Percentiles rank a stretch among this genome's conserved stretches.
Conservation (phyloP, 805 yeast genomes). For the Yamadazyma insecticola region DNA sequence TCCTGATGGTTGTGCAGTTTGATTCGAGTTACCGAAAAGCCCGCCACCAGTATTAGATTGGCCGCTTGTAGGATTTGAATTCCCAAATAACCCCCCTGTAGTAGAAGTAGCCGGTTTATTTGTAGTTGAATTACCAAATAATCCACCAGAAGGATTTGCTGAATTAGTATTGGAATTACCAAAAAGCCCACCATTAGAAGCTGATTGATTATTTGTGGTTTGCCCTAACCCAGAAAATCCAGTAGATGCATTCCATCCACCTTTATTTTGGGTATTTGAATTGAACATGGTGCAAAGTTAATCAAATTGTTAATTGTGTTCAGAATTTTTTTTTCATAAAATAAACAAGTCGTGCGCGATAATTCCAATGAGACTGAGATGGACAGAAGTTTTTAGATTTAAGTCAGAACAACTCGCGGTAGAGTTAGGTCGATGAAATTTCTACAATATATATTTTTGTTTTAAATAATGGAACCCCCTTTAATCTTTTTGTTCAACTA, state of each 20-base stretch:
- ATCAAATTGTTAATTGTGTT: too few relatives aligned
- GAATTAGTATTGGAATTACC: slow-evolving; percentile 12
- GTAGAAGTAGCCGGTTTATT: slow-evolving; percentile 9
- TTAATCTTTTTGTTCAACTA: too few relatives aligned
- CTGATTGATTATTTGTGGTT: slow-evolving; percentile 2
- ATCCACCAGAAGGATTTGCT: slow-evolving; percentile 11
- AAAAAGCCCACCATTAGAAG: slow-evolving; percentile 11
- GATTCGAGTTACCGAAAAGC: slow-evolving; percentile 17
- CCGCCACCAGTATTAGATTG: slow-evolving; percentile 1
- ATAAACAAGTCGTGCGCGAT: too few relatives aligned
- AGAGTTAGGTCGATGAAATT: too few relatives aligned
- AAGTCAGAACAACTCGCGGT: too few relatives aligned
- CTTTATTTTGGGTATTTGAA: neutral
- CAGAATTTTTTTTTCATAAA: too few relatives aligned
- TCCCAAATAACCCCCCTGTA: slow-evolving; percentile 22
- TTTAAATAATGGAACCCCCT: too few relatives aligned
- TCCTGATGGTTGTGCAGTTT: slow-evolving; percentile 3
- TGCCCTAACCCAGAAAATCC: slow-evolving; percentile 1
- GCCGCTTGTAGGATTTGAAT: slow-evolving; percentile 10
- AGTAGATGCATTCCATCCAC: slow-evolving; percentile 2
- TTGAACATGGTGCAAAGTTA: too few relatives aligned
- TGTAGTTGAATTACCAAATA: slow-evolving; percentile 14
- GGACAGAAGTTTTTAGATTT: too few relatives aligned
- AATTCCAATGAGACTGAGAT: too few relatives aligned
- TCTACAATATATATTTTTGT: too few relatives aligned